phyloP scores from a whole-genome alignment of 2,329 filamentous ascomycete genomes.

The Pseudocercospora ulei region DNA sequence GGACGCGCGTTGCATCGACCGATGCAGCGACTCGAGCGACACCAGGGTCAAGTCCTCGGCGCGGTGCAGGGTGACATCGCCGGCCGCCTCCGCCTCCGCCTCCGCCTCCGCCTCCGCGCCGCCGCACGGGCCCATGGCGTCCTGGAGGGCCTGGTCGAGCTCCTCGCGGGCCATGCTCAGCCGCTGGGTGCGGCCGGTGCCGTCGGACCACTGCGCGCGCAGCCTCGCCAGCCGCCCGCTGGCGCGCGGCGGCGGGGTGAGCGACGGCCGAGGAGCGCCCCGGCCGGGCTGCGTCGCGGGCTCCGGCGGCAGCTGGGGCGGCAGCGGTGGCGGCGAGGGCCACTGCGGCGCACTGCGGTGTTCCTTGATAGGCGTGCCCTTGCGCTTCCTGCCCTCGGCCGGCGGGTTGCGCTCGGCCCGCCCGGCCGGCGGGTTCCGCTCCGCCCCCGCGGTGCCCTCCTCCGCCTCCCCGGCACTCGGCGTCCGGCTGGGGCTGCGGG shows the following conservation, averaged over 20 bases:
- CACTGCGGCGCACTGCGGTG: slow-evolving; percentile 9
- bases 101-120: slow-evolving; percentile 1
- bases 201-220: slow-evolving; percentile 15
- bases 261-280: slow-evolving; percentile 10
- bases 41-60: slow-evolving; percentile 47
- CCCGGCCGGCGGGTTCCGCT: slow-evolving; percentile 11
- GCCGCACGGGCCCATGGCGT: slow-evolving; percentile 23
- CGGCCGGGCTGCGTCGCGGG: background rate
- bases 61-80: slow-evolving; percentile 41
- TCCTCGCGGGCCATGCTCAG: slow-evolving; percentile 30
- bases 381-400: slow-evolving; percentile 26
- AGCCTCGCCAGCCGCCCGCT: slow-evolving; percentile 18
- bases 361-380: slow-evolving; percentile 26
- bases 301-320: slow-evolving; percentile 3
- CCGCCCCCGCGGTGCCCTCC: background rate
- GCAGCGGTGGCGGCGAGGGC: slow-evolving; percentile 3
- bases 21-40: slow-evolving; percentile 41
- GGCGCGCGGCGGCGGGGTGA: slow-evolving; percentile 13
- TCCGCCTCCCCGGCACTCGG: slow-evolving; percentile 6
- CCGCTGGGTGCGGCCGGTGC: slow-evolving; percentile 21
- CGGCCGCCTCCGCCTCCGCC: too few relatives aligned
- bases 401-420: slow-evolving; percentile 3
- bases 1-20: slow-evolving; percentile 26
- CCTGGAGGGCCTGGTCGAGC: slow-evolving; percentile 29
- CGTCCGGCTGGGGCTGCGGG: slow-evolving; percentile 22